Percentiles rank a stretch among this genome's conserved stretches.
Conservation (phyloP, 106 monocot genomes). For the Allium cepa region DNA sequence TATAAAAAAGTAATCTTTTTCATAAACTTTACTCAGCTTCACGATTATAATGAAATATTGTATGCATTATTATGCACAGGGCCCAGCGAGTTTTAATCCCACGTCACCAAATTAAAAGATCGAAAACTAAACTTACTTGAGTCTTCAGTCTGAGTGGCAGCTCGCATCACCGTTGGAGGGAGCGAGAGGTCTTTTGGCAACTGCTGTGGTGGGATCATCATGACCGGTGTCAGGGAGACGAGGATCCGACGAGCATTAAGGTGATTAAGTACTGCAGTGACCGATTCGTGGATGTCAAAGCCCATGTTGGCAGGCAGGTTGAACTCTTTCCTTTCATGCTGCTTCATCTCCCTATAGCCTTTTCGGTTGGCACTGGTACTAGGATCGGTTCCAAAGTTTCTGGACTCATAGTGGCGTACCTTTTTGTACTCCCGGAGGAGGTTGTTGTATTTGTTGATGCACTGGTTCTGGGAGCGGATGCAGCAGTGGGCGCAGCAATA, state of each 20-base stretch:
- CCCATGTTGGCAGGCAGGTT: constrained; percentile 74
- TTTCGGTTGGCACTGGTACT: not conserved
- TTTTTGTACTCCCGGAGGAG: constrained; percentile 62
- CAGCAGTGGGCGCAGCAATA: constrained; percentile 58
- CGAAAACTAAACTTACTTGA: not conserved
- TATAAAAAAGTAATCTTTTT: not conserved
- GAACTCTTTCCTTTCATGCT: constrained; percentile 13
- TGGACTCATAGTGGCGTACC: constrained; percentile 42
- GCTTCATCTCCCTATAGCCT: constrained; percentile 54
- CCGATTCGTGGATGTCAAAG: constrained; percentile 58
- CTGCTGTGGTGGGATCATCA: not conserved
- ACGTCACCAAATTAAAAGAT: not conserved
- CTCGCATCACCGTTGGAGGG: not conserved
- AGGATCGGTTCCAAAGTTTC: not conserved
- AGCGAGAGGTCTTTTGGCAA: not conserved
- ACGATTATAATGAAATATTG: not conserved
- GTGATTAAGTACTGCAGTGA: constrained; percentile 56
- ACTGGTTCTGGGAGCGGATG: constrained; percentile 62
- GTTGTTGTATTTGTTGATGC: constrained; percentile 75
- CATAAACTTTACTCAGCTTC: not conserved
- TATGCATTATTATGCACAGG: not conserved
- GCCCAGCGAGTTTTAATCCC: not conserved
- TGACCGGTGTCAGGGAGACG: constrained; percentile 1
- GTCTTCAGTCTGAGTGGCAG: not conserved
- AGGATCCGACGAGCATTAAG: constrained; percentile 30